phyloP scores from a whole-genome alignment of 768 basidiomycete genomes.

The Auricularia cornea region DNA sequence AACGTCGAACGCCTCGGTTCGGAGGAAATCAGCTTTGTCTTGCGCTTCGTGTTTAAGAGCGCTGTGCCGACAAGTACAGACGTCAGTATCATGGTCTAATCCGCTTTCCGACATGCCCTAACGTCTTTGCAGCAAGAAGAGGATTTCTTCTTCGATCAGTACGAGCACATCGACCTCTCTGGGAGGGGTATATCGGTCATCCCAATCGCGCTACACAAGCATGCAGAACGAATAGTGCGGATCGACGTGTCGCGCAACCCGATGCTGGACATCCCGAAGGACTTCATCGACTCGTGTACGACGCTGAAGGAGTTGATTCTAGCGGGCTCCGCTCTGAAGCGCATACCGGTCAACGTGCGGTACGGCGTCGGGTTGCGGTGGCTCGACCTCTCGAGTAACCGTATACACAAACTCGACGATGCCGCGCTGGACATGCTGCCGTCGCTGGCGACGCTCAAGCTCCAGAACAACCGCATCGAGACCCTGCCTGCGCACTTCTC shows the following conservation, averaged over 20 bases:
- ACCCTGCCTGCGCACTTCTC: constrained; percentile 81
- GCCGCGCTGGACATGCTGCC: constrained; percentile 72
- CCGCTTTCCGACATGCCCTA: not conserved
- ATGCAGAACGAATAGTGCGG: constrained; percentile 74
- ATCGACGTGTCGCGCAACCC: constrained; percentile 91
- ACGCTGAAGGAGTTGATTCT: constrained; percentile 78
- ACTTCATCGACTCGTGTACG: constrained; percentile 87
- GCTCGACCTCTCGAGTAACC: constrained; percentile 86
- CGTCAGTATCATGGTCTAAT: constrained; percentile 27
- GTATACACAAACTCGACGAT: constrained; percentile 82
- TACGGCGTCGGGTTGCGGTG: constrained; percentile 65
- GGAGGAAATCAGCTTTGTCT: constrained; percentile 74
- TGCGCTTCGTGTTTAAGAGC: constrained; percentile 86
- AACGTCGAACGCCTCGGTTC: constrained; percentile 66
- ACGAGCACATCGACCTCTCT: constrained; percentile 74
- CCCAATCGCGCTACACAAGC: constrained; percentile 75
- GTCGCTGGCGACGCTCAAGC: constrained; percentile 55
- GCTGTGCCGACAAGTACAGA: constrained; percentile 54
- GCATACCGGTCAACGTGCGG: constrained; percentile 77
- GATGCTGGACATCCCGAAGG: constrained; percentile 91
- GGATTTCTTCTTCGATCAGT: constrained; percentile 59
- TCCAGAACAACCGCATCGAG: constrained; percentile 90
- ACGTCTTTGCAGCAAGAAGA: constrained; percentile 46
- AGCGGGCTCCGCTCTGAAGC: constrained; percentile 90
- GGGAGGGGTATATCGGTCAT: constrained; percentile 77